Conservation (phyloP, 2,329 filamentous ascomycete genomes). For the Lecanicillium sp. region DNA sequence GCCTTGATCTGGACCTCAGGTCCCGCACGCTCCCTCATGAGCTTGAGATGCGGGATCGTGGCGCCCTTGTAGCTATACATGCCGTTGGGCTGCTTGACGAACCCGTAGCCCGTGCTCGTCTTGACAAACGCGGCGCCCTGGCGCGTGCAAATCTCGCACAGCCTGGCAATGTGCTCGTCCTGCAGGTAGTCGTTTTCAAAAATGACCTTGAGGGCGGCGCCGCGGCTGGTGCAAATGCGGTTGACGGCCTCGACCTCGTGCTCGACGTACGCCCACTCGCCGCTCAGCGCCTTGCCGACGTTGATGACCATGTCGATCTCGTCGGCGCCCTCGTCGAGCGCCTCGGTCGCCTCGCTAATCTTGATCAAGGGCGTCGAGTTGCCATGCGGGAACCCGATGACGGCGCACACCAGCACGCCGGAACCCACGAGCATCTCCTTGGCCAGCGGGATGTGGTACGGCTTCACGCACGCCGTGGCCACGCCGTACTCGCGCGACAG, state of each 20-base stretch:
- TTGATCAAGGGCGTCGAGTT: conserved; percentile 48
- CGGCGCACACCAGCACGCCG: conserved; percentile 45
- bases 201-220: conserved; percentile 49
- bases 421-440: conserved; percentile 36
- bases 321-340: conserved; percentile 36
- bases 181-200: conserved; percentile 53
- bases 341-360: conserved; percentile 41
- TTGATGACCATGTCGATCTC: conserved; percentile 58
- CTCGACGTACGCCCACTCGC: conserved; percentile 48
- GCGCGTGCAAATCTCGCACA: conserved; percentile 47
- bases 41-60: conserved; percentile 39
- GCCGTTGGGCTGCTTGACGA: conserved; percentile 46
- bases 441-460: conserved; percentile 44
- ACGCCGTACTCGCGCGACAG: conserved; percentile 40
- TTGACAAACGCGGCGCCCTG: conserved; percentile 50
- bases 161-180: conserved; percentile 38
- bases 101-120: conserved; percentile 54
- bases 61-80: conserved; percentile 46
- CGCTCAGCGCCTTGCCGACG: conserved; percentile 47
- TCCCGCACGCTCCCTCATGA: conserved; percentile 42
- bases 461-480: conserved; percentile 51
- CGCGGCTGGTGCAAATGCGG: conserved; percentile 31
- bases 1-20: conserved; percentile 47
- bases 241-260: conserved; percentile 45
- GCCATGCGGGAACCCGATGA: conserved; percentile 55